Conservation (phyloP, 2,329 filamentous ascomycete genomes). For the Dactylonectria estremocensis region DNA sequence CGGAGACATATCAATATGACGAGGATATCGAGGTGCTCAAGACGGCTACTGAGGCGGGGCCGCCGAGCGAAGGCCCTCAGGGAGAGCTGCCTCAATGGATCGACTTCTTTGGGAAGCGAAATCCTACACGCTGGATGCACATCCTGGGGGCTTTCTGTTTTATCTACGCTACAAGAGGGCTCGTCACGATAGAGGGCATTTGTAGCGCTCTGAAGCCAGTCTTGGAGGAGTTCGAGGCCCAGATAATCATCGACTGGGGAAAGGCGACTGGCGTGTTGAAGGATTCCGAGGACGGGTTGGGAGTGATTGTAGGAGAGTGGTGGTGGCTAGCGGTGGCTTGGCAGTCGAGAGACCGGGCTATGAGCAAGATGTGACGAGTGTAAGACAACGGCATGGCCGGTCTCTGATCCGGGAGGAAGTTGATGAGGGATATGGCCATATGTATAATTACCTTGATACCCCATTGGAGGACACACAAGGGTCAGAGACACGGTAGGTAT, state of each 20-base stretch:
- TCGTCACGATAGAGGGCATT: constrained; percentile 67
- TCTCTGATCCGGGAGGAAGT: not conserved
- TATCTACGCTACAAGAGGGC: constrained; percentile 73
- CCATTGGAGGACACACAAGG: not conserved
- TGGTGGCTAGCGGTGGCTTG: constrained; percentile 74
- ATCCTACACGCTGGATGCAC: constrained; percentile 75
- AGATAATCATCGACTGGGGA: constrained; percentile 73
- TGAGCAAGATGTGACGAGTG: constrained; percentile 16
- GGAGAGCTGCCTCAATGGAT: constrained; percentile 79
- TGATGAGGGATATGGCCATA: not conserved
- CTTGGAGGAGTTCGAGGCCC: constrained; percentile 75
- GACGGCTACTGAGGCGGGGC: constrained; percentile 53
- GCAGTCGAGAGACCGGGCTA: constrained; percentile 40
- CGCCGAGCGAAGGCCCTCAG: constrained; percentile 59
- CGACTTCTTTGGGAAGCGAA: constrained; percentile 74
- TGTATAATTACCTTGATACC: constrained; percentile 29
- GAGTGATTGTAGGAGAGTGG: constrained; percentile 71
- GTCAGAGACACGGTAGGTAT: not conserved
- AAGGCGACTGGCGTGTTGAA: constrained; percentile 66
- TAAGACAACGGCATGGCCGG: not conserved
- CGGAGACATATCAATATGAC: constrained; percentile 74
- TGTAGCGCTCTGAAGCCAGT: constrained; percentile 70
- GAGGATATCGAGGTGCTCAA: constrained; percentile 63
- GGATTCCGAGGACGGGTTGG: constrained; percentile 57
- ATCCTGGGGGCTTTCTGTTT: constrained; percentile 75